phyloP scores from a whole-genome alignment of 331 rosid species.

The Malus hybrid region DNA sequence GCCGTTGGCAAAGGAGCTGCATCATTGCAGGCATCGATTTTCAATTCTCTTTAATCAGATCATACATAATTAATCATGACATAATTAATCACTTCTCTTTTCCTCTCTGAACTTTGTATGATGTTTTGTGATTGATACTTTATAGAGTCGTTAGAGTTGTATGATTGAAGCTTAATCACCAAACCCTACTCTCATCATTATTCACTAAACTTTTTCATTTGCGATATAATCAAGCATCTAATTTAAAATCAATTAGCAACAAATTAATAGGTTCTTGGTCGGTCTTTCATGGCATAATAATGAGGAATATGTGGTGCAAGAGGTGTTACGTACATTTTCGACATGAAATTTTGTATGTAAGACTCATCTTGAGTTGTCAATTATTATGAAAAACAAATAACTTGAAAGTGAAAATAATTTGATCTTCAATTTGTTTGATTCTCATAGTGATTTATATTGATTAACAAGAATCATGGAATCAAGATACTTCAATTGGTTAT shows the following conservation, averaged over 20 bases:
- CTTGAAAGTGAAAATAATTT: too few species aligned
- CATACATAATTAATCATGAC: background rate
- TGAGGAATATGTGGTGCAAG: background rate
- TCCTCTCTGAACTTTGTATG: background rate
- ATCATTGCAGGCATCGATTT: constrained; percentile 30
- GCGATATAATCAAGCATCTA: background rate
- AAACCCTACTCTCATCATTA: background rate
- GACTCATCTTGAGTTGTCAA: too few species aligned
- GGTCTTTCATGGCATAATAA: background rate
- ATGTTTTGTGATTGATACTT: background rate
- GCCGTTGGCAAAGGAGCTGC: constrained; percentile 20
- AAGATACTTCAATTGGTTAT: too few species aligned
- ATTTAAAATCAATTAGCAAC: background rate
- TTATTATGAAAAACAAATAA: too few species aligned
- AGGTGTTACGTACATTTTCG: background rate
- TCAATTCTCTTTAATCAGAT: constrained; percentile 1
- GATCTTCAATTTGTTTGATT: too few species aligned
- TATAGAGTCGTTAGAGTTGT: background rate
- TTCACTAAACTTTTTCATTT: background rate
- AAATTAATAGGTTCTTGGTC: background rate
- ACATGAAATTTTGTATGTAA: background rate
- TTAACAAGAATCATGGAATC: too few species aligned
- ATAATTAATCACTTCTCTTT: background rate
- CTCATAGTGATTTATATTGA: too few species aligned
- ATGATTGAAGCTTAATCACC: background rate